Percentiles rank a stretch among this genome's conserved stretches.
phyloP scores from a whole-genome alignment of 2,329 filamentous ascomycete genomes.

The Paraconiothyrium brasiliense region DNA sequence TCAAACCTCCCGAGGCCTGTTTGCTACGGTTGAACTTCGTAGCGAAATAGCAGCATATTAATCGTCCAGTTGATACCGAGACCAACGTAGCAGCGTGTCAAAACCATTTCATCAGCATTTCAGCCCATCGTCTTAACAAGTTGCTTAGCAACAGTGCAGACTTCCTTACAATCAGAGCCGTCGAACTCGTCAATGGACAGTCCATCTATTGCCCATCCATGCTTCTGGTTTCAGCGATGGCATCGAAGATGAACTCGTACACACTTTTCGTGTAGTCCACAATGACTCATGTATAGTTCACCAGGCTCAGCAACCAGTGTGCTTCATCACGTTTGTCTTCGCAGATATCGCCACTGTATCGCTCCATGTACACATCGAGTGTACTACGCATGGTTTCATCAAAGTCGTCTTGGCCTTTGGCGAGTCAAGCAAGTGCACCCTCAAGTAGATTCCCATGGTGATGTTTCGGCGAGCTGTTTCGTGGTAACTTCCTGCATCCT shows the following conservation, averaged over 20 bases:
- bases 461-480: no score
- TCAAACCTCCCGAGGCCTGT: no score
- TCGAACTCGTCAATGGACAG: background rate
- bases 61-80: no score
- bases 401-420: background rate
- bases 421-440: no score
- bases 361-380: background rate
- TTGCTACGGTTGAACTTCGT: no score
- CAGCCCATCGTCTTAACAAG: no score
- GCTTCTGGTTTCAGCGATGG: background rate
- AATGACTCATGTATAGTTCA: background rate
- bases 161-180: background rate
- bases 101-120: no score
- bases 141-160: no score
- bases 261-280: background rate
- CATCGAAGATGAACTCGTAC: background rate
- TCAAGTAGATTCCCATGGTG: no score
- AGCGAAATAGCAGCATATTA: no score
- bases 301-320: background rate
- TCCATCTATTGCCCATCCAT: background rate
- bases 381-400: background rate
- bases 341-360: background rate
- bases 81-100: no score
- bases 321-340: background rate
- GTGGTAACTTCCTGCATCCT: no score